Percentiles rank a stretch among this genome's conserved stretches.
Evolutionary conservation across 2,329 filamentous ascomycete species (phyloP).

Genomic region (Metarhizium sp.): DNA sequence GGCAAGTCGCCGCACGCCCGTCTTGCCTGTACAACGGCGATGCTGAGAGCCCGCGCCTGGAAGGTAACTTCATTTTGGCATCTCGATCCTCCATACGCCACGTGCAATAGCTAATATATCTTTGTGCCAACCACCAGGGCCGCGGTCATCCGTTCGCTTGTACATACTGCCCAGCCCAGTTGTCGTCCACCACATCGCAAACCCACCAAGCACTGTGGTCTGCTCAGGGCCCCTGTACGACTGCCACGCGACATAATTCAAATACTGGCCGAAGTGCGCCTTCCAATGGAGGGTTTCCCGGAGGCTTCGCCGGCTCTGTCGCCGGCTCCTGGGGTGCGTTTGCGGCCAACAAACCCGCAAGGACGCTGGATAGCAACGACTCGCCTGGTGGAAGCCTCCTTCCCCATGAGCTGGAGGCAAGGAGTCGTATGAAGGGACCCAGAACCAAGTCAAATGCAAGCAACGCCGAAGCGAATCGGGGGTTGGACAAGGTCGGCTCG

Average conservation of each 20-base stretch:
- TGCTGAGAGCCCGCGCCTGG: constrained; percentile 33
- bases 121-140: constrained; percentile 15
- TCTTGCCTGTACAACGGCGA: constrained; percentile 16
- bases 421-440: not conserved
- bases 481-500: not conserved
- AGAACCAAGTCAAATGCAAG: not conserved
- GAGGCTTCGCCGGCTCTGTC: constrained; percentile 12
- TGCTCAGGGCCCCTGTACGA: not conserved
- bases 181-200: constrained; percentile 12
- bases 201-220: not conserved
- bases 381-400: constrained; percentile 17
- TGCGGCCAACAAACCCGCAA: constrained; percentile 2
- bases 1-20: not conserved
- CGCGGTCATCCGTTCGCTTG: constrained; percentile 30
- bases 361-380: constrained; percentile 1
- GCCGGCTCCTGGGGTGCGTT: constrained; percentile 13
- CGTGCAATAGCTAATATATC: not conserved
- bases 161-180: constrained; percentile 27
- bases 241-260: constrained; percentile 9
- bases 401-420: constrained; percentile 28
- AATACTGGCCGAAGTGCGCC: constrained; percentile 11
- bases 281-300: constrained; percentile 14
- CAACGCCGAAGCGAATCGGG: not conserved
- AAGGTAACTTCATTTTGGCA: constrained; percentile 20
- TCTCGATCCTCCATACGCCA: not conserved